Evolutionary conservation across 805 yeast genomes (phyloP).

Genomic region (Yamadazyma tumulicola): DNA sequence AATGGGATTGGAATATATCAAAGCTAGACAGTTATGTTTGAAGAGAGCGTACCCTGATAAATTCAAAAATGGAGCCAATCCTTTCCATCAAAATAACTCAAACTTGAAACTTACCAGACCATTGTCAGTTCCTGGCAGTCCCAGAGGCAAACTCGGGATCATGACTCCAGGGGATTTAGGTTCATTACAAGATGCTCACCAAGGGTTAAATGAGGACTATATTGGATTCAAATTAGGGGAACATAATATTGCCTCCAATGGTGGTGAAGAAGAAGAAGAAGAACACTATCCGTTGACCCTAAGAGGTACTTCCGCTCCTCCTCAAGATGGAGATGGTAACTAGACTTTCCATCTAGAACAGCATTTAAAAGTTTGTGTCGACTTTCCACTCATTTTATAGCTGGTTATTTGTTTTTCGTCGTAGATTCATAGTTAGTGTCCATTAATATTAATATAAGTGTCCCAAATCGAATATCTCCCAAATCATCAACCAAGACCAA

Average conservation of each 20-base stretch:
- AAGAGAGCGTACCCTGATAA: constrained; percentile 92
- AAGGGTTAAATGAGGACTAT: constrained; percentile 69
- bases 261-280: constrained; percentile 33
- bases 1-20: constrained; percentile 94
- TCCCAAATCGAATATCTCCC: too few species aligned
- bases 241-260: constrained; percentile 26
- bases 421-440: too few species aligned
- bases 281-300: constrained; percentile 45
- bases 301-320: constrained; percentile 47
- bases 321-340: constrained; percentile 14
- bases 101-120: constrained; percentile 82
- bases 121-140: constrained; percentile 95
- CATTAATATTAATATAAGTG: too few species aligned
- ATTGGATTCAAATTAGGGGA: constrained; percentile 50
- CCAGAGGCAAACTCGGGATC: constrained; percentile 65
- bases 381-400: too few species aligned
- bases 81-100: constrained; percentile 37
- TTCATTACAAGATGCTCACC: constrained; percentile 86
- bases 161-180: constrained; percentile 99
- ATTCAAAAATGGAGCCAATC: constrained; percentile 53
- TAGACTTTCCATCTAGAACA: too few species aligned
- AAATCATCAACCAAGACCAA: too few species aligned
- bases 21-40: constrained; percentile 88
- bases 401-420: too few species aligned
- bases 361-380: too few species aligned